Evolutionary conservation across 148 eudicot genomes (phyloP), one percentile per base, ranked within the genome.

Genomic region (Vaccinium myrtillus): DNA sequence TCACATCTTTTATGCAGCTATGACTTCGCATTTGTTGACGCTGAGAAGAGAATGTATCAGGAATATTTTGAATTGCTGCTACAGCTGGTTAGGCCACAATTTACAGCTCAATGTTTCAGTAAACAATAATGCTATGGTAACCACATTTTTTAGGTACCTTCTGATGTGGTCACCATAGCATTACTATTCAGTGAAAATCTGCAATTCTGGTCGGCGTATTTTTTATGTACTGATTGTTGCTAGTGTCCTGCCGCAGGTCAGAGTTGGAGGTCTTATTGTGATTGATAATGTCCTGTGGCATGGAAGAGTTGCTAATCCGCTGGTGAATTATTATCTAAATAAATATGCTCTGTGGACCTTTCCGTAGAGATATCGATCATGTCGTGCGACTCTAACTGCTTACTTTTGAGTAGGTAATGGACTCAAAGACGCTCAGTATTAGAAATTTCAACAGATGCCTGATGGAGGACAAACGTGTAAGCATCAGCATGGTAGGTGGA

Each of bases 231-330:
- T 84, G 59, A 82, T 43, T 65, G 58, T 76, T 82, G 50, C 39
- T 79, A 61, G 81, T 84, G 78, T 65, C 61, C 39, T 82, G 51
- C 32, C 83, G 65, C 89, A 93, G 95, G 95, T 95, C 81, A 92
- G 97, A 89, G 93, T 91, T 56, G 98, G 99, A 54, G 99, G 99
- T 51, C 79, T 96, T 54, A 93, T 96, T 71, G 94, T 96, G 83
- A 85, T 96, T 15, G 99, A 96, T 89, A 96, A 96, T 91, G 98
- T 96, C 39, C 95, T 97, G 19, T 97, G 98, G 99, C 96, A 95
- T 75, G 99, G 99, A 56, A 91, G 91, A 89, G 99, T 97, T 79
- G 96, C 96, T 30, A 91, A 97, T 90, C 93, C 96, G 65, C 87
- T 90, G 92, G 96, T 93, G 82, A 86, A 43, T 39, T 59, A 53